Conservation (phyloP, 768 basidiomycete species). For the Suillus hirtellus region DNA sequence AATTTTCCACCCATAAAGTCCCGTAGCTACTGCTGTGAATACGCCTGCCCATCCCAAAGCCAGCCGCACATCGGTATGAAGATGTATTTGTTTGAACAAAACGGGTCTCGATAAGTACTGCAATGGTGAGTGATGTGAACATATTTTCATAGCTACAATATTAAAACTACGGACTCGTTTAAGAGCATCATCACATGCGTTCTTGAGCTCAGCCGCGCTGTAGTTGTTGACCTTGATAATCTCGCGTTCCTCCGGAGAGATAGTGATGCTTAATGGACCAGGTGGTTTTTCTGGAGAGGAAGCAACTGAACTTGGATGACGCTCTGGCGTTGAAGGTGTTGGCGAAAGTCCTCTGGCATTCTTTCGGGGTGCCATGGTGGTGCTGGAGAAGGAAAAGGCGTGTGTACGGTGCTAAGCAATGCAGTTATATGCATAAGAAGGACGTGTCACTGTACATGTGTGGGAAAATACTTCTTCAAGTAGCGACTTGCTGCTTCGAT, state of each 20-base stretch:
- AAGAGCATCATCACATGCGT: slow-evolving; percentile 83
- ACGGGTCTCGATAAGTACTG: slow-evolving; percentile 81
- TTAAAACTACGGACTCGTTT: slow-evolving; percentile 64
- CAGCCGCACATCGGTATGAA: slow-evolving; percentile 87
- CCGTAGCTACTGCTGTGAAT: slow-evolving; percentile 77
- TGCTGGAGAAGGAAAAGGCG: slow-evolving; percentile 20
- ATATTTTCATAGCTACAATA: neutral
- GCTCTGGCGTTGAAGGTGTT: slow-evolving; percentile 19
- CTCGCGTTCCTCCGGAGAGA: slow-evolving; percentile 49
- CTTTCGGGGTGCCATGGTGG: slow-evolving; percentile 25
- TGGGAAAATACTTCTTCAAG: slow-evolving; percentile 7
- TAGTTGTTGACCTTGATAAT: slow-evolving; percentile 62
- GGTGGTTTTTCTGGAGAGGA: slow-evolving; percentile 42
- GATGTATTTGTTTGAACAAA: slow-evolving; percentile 82
- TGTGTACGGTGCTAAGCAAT: neutral
- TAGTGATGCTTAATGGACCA: slow-evolving; percentile 52
- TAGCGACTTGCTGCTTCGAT: neutral
- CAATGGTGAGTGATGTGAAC: slow-evolving; percentile 7
- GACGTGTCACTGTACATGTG: neutral
- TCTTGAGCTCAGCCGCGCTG: slow-evolving; percentile 60
- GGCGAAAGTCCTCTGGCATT: slow-evolving; percentile 15
- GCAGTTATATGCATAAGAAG: neutral
- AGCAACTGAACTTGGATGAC: slow-evolving; percentile 26
- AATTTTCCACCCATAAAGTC: slow-evolving; percentile 81
- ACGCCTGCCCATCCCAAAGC: slow-evolving; percentile 86